Evolutionary conservation across 1,284 basidiomycete genomes (phyloP), one percentile per base, ranked within the genome.

Genomic region (Vanrija pseudolonga): DNA sequence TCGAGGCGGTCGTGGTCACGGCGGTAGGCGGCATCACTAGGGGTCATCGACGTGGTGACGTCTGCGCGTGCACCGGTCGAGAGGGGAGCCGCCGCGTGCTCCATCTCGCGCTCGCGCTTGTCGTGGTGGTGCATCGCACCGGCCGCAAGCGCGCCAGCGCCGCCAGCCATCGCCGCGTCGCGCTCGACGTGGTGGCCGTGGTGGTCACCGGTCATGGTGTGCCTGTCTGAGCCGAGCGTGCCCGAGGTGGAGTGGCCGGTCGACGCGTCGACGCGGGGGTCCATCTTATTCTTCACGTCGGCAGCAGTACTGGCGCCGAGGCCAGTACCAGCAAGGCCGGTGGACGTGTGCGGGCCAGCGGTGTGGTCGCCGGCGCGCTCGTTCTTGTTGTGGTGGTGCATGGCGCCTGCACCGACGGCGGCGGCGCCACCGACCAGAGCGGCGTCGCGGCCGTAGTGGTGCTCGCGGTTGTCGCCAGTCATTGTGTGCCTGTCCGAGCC

Each of bases 381-480:
- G 39, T 32, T 7, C 44, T 45, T 18, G 44, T 18, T 23, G 24
- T 26, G 26, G 28, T 26, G 17, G 28, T 32, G 32, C 18, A 32
- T 19, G 12, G 26, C 44, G 12, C 44, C 44, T 7, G 26, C 44
- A 20, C 23, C 43, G 17, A 45, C 18, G 2, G 44, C 44, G 9
- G 9, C 32, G 9, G 22, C 44, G 28, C 22, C 44, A 20, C 44
- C 44, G 14, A 26, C 44, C 19, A 45, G 28, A 1, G 23, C 20
- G 18, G 44, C 44, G 28, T 45, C 36, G 44, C 44, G 44, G 4
- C 44, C 49, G 56, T 37, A 88, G 87, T 44, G 43, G 9, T 89
- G 85, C 65, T 77, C 88, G 71, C 83, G 79, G 62, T 90, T 81
- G 36, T 89, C 89, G 26, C 20, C 38, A 38, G 45, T 55, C 46